A percentile compares a stretch with the other conserved stretches of the same genome.
Evolutionary conservation across 129 eudicot genomes (phyloP).

Genomic region (Deinandra increscens): DNA sequence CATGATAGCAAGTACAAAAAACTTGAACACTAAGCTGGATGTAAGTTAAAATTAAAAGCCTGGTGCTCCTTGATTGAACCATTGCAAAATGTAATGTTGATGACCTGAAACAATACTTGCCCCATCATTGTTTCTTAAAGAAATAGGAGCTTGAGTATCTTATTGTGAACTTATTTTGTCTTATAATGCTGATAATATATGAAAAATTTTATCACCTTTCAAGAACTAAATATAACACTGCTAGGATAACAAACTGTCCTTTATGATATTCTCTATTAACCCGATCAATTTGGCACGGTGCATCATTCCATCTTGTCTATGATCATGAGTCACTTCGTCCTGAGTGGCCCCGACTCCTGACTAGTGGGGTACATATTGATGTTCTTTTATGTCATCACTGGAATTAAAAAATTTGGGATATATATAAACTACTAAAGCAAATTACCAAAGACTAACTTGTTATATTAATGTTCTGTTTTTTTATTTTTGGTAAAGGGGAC

Average conservation of each 20-base stretch:
- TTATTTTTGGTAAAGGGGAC: no score
- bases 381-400: no score
- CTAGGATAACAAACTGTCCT: not conserved
- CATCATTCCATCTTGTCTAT: no score
- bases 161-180: not conserved
- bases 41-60: not conserved
- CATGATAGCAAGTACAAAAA: not conserved
- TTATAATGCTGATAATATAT: not conserved
- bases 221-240: not conserved
- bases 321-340: no score
- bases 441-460: no score
- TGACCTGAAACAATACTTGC: not conserved
- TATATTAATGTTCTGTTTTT: no score
- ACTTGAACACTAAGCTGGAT: not conserved
- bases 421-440: no score
- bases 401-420: no score
- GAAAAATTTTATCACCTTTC: not conserved
- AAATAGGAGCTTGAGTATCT: not conserved
- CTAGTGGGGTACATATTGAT: no score
- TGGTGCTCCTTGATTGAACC: not conserved
- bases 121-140: not conserved
- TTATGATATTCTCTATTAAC: no score
- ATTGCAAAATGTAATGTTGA: not conserved
- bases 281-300: no score
- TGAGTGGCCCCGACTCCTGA: no score